These are phyloP conservation scores for Boletus eberwhitei DNA, from an alignment of 768 basidiomycete genomes.

Conservation along the genomic window DNA sequence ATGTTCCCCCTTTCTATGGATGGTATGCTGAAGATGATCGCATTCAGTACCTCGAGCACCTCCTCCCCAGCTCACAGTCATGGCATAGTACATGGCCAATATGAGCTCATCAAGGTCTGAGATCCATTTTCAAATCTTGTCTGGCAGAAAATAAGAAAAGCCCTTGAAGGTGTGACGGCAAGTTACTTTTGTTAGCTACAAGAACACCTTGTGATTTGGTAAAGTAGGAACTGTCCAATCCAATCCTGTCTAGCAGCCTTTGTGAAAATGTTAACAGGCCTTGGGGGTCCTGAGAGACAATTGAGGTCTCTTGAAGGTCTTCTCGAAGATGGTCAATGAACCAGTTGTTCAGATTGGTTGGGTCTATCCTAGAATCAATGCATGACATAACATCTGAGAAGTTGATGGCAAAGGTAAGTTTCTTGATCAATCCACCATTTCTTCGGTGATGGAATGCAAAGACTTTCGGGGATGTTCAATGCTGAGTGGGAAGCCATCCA, in stretches of 20 bases:
- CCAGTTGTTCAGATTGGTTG: background rate
- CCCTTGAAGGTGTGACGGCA: background rate
- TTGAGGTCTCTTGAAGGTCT: background rate
- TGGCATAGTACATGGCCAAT: slow-evolving; percentile 4
- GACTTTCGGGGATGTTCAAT: background rate
- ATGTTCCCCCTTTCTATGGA: background rate
- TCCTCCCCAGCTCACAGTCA: slow-evolving; percentile 15
- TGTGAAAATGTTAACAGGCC: background rate
- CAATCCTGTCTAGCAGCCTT: background rate
- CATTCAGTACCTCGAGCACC: slow-evolving; percentile 14
- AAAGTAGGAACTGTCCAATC: background rate
- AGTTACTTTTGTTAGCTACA: background rate
- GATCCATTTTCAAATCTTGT: slow-evolving; percentile 5
- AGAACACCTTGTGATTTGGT: background rate
- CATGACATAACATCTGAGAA: background rate
- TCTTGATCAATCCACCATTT: background rate
- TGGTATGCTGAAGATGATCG: slow-evolving; percentile 8
- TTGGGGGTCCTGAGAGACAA: background rate
- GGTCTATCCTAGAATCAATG: background rate
- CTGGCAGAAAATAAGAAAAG: background rate
- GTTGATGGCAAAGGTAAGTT: background rate
- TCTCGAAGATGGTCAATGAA: background rate
- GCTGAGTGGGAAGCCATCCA: background rate
- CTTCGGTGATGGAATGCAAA: rapidly evolving
- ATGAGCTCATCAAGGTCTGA: slow-evolving; percentile 4